A percentile compares a stretch with the other conserved stretches of the same genome.
Evolutionary conservation across 495 filamentous ascomycete genomes (phyloP).

Genomic region (Penicillium canariense): DNA sequence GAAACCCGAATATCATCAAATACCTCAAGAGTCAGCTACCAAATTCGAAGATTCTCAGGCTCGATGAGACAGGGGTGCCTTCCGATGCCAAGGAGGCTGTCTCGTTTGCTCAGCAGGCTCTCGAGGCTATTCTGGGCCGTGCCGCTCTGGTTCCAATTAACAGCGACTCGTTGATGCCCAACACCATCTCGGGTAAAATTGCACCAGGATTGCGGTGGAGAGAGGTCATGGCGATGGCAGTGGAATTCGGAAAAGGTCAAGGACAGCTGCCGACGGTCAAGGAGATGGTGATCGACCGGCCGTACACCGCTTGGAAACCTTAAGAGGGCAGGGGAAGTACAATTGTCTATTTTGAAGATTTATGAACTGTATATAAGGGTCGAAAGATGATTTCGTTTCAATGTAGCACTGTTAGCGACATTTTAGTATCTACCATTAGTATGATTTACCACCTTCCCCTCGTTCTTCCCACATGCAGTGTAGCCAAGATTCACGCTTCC

Average conservation of each 20-base stretch:
- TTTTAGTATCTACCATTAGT: neutral
- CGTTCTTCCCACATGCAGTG: slow-evolving; percentile 13
- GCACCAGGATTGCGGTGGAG: slow-evolving; percentile 5
- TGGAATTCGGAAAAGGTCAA: slow-evolving; percentile 6
- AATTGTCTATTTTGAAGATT: neutral
- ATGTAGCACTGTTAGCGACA: slow-evolving; percentile 6
- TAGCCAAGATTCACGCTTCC: too few species aligned
- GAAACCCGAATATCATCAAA: slow-evolving; percentile 50
- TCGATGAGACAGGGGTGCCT: slow-evolving; percentile 49
- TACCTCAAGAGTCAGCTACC: slow-evolving; percentile 45
- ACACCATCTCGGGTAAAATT: slow-evolving; percentile 9
- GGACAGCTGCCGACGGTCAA: slow-evolving; percentile 3
- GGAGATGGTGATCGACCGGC: slow-evolving; percentile 6
- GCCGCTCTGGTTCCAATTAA: slow-evolving; percentile 7
- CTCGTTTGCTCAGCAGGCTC: slow-evolving; percentile 41
- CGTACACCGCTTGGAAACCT: slow-evolving; percentile 4
- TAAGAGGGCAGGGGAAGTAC: neutral
- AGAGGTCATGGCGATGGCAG: slow-evolving; percentile 5
- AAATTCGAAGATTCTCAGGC: slow-evolving; percentile 42
- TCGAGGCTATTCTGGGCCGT: slow-evolving; percentile 29
- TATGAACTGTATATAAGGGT: slow-evolving; percentile 5
- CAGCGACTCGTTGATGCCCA: slow-evolving; percentile 8
- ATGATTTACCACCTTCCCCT: slow-evolving; percentile 4
- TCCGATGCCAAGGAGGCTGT: slow-evolving; percentile 53
- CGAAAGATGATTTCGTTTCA: neutral